Evolutionary conservation across 352 stramenopile genomes (phyloP), one percentile per base, ranked within the genome.

Genomic region (Phytophthora litchii): DNA sequence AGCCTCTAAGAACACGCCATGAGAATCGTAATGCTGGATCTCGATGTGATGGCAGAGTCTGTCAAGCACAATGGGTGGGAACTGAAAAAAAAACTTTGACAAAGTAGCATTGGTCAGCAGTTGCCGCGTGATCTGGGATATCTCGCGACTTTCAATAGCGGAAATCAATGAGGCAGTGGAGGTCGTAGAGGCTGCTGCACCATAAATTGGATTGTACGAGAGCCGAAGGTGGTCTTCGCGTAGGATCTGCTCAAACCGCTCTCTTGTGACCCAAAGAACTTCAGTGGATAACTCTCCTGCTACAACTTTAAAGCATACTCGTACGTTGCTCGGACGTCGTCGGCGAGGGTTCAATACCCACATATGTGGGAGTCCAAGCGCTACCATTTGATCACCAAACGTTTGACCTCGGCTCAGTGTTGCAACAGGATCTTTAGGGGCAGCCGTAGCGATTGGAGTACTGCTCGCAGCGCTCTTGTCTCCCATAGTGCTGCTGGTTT

Each of bases 381-480:
- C 73, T n/a, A 88, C 19, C 31, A 67, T 72, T 57, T 89, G 80
- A 43, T 88, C 77, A 6, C 80, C 80, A 19, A 88, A 74, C 0
- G 70, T 72, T 25, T 86, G 80, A 3, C 75, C 80, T 21, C 71
- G 54, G 3, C 54, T 49, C 4, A 89, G 50, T 0, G 64, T 68
- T 4, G 47, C 71, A 0, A 88, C 16, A 5, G 61, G 53, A 1
- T 54, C 52, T 40, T 41, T 60, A 16, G 54, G 60, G 1, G 52
- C 9, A 8, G 23, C n/a, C 16, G 27, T 27, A 7, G 10, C 29
- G 17, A 13, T 40, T 62, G 3, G 12, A 16, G 19, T 52, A 40
- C 20, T 45, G 13, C 8, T 44, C 16, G 9, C 3, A 19, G 23
- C 11, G 14, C 41, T 47, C 20, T 13, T 12, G 38, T 6, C 32